Evolutionary conservation across 768 basidiomycete genomes (phyloP), one percentile per base, ranked within the genome.

Genomic region (Amanita phalloides): DNA sequence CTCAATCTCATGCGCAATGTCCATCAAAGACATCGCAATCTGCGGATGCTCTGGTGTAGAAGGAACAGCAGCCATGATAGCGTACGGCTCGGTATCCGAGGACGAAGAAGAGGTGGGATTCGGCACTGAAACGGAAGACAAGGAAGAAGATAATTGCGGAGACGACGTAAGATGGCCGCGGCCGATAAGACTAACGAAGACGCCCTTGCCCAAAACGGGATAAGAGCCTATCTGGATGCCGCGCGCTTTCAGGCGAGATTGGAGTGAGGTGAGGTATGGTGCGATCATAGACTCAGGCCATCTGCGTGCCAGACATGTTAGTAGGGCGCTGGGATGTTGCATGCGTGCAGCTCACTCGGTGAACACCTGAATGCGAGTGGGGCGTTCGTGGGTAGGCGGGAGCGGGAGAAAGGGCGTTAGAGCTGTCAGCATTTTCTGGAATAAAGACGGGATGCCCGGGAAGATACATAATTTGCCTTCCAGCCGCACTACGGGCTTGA

Each of bases 401-500:
- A 97, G 75, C 1, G 89, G 82, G 1, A 97, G 68, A 63, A 82
- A 89, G 7, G 79, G 79, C 11, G 78, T 78, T 20, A 94, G 69
- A 17, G 76, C 80, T 49, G 82, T 76, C 33, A 96, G 68, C 74
- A 97, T 84, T 64, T 78, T 79, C 59, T 86, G 81, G 68, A 94
- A 95, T 28, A 95, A 73, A 3, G 72, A 67, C 0, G 94, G 94
- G 42, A 96, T 90, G 28, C 94, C 94, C 0, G 94, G 94, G 67
- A 97, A 84, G 25, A 97, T 72, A 66, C 90, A 95, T 13, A 96
- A 73, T 68, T 89, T 94, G 21, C 87, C 86, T 58, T 79, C 79
- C 2, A 96, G 71, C 14, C 91, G 76, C 0, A 95, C 82, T 10
- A 96, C 89, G 23, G 93, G 93, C 87, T 30, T 43, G 1, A 51